Evolutionary conservation across 2,329 filamentous ascomycete genomes (phyloP), one percentile per base, ranked within the genome.

Genomic region (Ophiostoma montium): DNA sequence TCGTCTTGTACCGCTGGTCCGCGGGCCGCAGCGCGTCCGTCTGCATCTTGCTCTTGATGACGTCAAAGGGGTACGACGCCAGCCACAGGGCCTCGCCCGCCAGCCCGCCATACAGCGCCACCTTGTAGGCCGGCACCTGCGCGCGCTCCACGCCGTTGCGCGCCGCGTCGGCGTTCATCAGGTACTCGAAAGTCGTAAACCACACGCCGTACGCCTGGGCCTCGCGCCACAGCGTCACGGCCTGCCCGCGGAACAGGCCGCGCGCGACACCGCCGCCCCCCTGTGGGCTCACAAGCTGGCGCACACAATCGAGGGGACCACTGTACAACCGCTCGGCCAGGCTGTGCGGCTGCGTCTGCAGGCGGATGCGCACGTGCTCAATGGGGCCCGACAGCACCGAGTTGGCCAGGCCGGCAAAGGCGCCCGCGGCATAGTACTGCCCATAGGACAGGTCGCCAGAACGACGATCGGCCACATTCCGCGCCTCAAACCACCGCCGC

Each of bases 21-120:
- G 75, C 68, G 45, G 64, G 53, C 5, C 86, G 87, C 62, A 95
- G 92, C 0, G 86, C 89, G 67, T 98, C 92, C 51, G 84, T 95
- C 76, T 98, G 92, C 90, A 96, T 95, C 78, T 95, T 96, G 68
- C 87, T 95, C 84, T 98, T 98, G 67, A 98, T 69, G 27, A 98
- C 90, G 67, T 98, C 92, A 56, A 98, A 84, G 19, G 92, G 92
- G 68, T 98, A 98, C 62, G 87, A 94, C 33, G 76, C 75, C 49
- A 98, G 70, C 92, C 92, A 98, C 50, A 98, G 75, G 47, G 81
- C 86, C 72, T 98, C 92, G 57, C 92, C 92, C 0, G 92, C 92
- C 36, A 98, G 66, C 41, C 92, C 92, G 55, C 92, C 92, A 64
- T 96, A 98, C 12, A 86, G 69, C 12, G 92, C 92, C 46, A 98